phyloP scores from a whole-genome alignment of 2,329 filamentous ascomycete genomes.

The Dactylellina leptospora region DNA sequence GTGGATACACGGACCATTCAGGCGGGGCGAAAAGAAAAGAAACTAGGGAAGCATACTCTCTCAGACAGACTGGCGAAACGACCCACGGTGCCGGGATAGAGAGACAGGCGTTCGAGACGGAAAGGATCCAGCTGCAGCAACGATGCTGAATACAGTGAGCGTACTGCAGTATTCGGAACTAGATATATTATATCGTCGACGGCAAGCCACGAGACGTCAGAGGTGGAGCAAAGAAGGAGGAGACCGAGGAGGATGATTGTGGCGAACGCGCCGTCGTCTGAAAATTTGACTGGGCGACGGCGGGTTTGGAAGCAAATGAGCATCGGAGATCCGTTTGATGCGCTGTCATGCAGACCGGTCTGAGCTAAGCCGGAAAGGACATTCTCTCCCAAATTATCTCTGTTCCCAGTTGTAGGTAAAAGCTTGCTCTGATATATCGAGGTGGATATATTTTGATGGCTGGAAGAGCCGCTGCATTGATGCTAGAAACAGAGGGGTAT shows the following conservation, averaged over 20 bases:
- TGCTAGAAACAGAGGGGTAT: background rate
- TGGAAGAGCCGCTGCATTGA: background rate
- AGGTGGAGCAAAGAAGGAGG: slow-evolving; percentile 11
- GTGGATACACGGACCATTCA: background rate
- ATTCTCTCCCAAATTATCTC: too few relatives aligned
- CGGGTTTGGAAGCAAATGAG: slow-evolving; percentile 15
- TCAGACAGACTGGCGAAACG: slow-evolving; percentile 4
- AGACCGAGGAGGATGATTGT: background rate
- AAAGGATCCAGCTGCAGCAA: slow-evolving; percentile 22
- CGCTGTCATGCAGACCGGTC: slow-evolving; percentile 33
- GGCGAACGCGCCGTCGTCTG: slow-evolving; percentile 42
- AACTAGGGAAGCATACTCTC: slow-evolving; percentile 10
- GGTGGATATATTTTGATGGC: background rate
- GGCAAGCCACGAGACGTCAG: slow-evolving; percentile 8
- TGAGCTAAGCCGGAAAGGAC: slow-evolving; percentile 9
- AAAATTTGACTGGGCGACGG: slow-evolving; percentile 39
- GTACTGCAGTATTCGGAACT: background rate
- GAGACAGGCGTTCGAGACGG: slow-evolving; percentile 4
- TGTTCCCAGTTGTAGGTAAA: background rate
- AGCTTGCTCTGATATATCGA: background rate
- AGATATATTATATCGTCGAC: background rate
- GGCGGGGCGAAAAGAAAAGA: slow-evolving; percentile 13
- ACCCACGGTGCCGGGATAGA: slow-evolving; percentile 26
- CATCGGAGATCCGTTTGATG: slow-evolving; percentile 30
- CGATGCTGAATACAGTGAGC: slow-evolving; percentile 4